Evolutionary conservation across 768 basidiomycete genomes (phyloP), one percentile per base, ranked within the genome.

Genomic region (Hericium rajendrae): DNA sequence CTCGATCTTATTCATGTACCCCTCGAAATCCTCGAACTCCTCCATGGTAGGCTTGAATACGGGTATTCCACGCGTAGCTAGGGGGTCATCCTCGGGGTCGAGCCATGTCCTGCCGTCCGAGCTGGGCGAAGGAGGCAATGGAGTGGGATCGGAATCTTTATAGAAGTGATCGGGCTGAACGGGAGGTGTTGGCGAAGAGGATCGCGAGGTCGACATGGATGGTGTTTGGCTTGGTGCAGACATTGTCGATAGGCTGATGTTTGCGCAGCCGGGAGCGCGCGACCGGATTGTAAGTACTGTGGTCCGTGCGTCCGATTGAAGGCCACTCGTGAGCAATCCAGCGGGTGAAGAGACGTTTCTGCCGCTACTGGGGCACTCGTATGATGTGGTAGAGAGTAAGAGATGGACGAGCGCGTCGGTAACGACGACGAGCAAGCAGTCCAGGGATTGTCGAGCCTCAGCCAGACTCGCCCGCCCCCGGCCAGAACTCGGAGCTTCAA

Each of bases 11-110:
- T 81, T 85, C 80, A 97, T 86, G 69, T 91, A 98, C 11, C 68
- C 85, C 66, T 99, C 95, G 70, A 97, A 98, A 71, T 94, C 90
- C 60, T 76, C 69, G 64, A 97, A 97, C 65, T 98, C 92, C 53
- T 86, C 85, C 83, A 94, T 87, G 2, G 88, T 83, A 9, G 97
- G 97, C 68, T 84, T 88, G 79, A 99, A 99, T 11, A 99, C 93
- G 5, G 95, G 97, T 49, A 98, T 95, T 39, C 95, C 97, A 51
- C 89, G 86, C 64, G 85, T 81, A 0, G 90, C 89, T 28, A 84
- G 67, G 24, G 83, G 88, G 74, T 92, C 91, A 65, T 91, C 88
- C 28, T 77, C 76, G n/a, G 91, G 91, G 62, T 83, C 80, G 38
- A 91, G 74, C 82, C 84, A 88, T 39, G 77, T 73, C 60, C 78